Conservation (phyloP, 129 eudicot species). For the Ambrosia trifida region DNA sequence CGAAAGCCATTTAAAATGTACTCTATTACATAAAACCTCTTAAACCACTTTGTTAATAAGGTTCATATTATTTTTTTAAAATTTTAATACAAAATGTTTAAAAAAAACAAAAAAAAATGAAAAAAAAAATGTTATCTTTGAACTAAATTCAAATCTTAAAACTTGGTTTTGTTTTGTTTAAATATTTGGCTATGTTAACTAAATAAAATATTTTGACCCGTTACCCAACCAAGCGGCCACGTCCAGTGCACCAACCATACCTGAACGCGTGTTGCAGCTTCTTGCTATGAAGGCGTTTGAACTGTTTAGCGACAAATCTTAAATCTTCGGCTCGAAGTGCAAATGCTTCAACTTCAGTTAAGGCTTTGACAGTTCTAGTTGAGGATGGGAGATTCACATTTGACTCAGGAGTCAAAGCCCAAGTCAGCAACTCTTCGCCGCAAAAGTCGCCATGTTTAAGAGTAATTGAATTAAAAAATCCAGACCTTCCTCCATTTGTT, state of each 20-base stretch:
- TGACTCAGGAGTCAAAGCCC: slow-evolving; percentile 62
- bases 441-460: slow-evolving; percentile 67
- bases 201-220: not conserved
- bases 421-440: slow-evolving; percentile 72
- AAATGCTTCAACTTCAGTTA: slow-evolving; percentile 81
- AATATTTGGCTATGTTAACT: not conserved
- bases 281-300: slow-evolving; percentile 77
- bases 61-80: not conserved
- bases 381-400: slow-evolving; percentile 67
- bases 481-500: slow-evolving; percentile 63
- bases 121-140: too few species aligned
- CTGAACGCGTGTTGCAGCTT: slow-evolving; percentile 74
- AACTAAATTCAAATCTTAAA: too few species aligned
- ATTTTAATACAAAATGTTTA: too few species aligned
- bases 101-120: too few species aligned
- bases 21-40: not conserved
- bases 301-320: slow-evolving; percentile 66
- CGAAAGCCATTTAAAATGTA: not conserved
- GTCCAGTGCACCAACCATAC: slow-evolving; percentile 15
- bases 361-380: slow-evolving; percentile 62
- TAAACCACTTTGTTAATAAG: not conserved
- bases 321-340: slow-evolving; percentile 79
- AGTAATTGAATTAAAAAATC: slow-evolving; percentile 62
- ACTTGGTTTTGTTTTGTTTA: not conserved
- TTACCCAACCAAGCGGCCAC: not conserved